A percentile compares a stretch with the other conserved stretches of the same genome.
Conservation (phyloP, 805 yeast species). For the Priceomyces fermenticarens region DNA sequence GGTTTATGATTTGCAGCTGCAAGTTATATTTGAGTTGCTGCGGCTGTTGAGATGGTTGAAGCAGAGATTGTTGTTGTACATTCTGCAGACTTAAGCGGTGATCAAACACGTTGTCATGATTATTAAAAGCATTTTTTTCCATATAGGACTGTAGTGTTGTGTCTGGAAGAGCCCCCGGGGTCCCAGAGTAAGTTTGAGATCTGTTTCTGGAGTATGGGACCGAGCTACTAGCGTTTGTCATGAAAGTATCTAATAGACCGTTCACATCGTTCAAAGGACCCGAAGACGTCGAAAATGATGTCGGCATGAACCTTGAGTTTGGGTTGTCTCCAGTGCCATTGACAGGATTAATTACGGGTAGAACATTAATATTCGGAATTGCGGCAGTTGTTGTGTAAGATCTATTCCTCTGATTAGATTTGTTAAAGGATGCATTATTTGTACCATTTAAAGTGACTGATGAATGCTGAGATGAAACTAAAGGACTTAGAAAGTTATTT, state of each 20-base stretch:
- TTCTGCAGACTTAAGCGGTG: slow-evolving; percentile 1
- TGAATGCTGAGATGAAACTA: slow-evolving; percentile 9
- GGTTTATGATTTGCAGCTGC: not conserved
- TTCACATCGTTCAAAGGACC: slow-evolving; percentile 25
- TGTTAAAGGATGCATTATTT: slow-evolving; percentile 11
- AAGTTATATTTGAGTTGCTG: not conserved
- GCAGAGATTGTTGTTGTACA: slow-evolving; percentile 8
- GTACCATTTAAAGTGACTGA: slow-evolving; percentile 8
- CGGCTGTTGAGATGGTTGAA: slow-evolving; percentile 8
- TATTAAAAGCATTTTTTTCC: not conserved
- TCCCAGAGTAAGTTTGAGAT: slow-evolving; percentile 42
- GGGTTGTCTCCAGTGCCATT: slow-evolving; percentile 8
- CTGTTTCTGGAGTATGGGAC: slow-evolving; percentile 24
- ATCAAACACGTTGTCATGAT: slow-evolving; percentile 2
- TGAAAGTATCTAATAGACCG: slow-evolving; percentile 28
- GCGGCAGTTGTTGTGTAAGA: slow-evolving; percentile 52
- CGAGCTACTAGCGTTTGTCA: slow-evolving; percentile 19
- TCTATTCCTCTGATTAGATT: slow-evolving; percentile 33
- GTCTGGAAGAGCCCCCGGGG: slow-evolving; percentile 21
- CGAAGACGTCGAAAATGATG: slow-evolving; percentile 20
- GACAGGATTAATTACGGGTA: slow-evolving; percentile 9
- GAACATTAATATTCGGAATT: slow-evolving; percentile 16
- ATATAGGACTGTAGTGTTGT: slow-evolving; percentile 5
- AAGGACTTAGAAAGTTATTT: slow-evolving; percentile 13
- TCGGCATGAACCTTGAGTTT: slow-evolving; percentile 17